Base-by-base conservation (phyloP, 345 rosid genomes). In the Rhizophora mangle region DNA sequence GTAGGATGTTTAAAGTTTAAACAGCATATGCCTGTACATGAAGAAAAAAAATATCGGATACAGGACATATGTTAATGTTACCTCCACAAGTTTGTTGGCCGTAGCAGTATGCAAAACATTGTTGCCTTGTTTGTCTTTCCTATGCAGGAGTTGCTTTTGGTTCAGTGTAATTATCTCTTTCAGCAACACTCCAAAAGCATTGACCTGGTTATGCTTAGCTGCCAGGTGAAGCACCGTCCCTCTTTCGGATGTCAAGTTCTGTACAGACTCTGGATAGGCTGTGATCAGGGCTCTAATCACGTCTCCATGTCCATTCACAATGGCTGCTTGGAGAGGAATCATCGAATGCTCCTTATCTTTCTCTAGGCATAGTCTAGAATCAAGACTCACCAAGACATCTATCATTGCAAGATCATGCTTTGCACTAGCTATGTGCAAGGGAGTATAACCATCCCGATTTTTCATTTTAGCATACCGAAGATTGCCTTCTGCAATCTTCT, bases 321-420 rank as follows among this genome's bases (percentile, higher is more conserved):
- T 6, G 19, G 72, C 64, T 59, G 21, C 29, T 9, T 68, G 72
- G 26, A 68, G 64, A 68, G 72, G 72, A 57, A 43, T 60, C 64
- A 39, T 20, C 3, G 64, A 60, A 15, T 16, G 9, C 8, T 24
- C 24, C 24, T 36, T 26, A 34, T 68, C 64, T 15, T 43, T 30
- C 21, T 6, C 22, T 7, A 39, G 56, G 56, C 64, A 68, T 7
- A 59, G 16, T 21, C 30, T 5, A 19, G 72, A 36, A 18, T 47
- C 57, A 11, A 29, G 30, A 8, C 16, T 18, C 29, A 15, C 60
- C 16, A 22, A 55, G 24, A 55, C 10, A 5, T 55, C 29, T 3
- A 22, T 10, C 29, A 8, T 15, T 8, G 2, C 15, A 22, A 10
- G 27, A 22, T 26, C 24, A 9, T 5, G 6, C 0, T 55, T 55